Base-by-base conservation (phyloP, 768 basidiomycete species). In the Gymnopilus junonius region DNA sequence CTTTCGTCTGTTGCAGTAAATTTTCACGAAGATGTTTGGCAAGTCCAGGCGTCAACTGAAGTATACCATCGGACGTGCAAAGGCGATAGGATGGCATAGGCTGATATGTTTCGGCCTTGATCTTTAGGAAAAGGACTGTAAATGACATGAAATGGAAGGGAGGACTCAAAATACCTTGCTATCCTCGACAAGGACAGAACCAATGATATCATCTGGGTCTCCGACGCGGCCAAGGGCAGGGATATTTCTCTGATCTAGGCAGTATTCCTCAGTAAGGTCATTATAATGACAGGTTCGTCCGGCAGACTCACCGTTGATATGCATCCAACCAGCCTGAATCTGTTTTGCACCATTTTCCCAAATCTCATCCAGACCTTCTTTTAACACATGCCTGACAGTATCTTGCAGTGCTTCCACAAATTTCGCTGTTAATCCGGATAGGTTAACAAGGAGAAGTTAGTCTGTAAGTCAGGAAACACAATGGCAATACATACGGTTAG, bases 181-280 rank as follows among this genome's bases (percentile, higher is more conserved):
- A 59, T 87, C 81, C 63, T 89, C 78, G 4, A 94, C 91, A 7
- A 88, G 79, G 11, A 94, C 92, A 1, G 89, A 83, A 2, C 82
- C 93, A 48, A 94, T 81, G 62, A 94, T 94, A 73, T 94, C 93
- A 68, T 94, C 93, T 1, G 91, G 89, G 70, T 93, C 90, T 14
- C 92, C 91, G 55, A 93, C 89, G 46, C 93, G 82, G 0, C 87
- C 89, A 8, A 92, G 72, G 12, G 91, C 83, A 1, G 93, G 93
- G 6, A 92, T 69, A 60, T 94, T 94, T 42, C 93, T 83, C 50
- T 82, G 79, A 70, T 94, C 93, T 93, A 55, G 17, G 53, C 37
- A 56, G 27, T n/a, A 42, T 11, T 23, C 34, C 1, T 35, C 3
- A 48, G 46, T 5, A 21, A 48, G 46, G 25, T n/a, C n/a, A 15